Base-by-base conservation (phyloP, 75 land plant genomes). In the Ceratopteris richardii region DNA sequence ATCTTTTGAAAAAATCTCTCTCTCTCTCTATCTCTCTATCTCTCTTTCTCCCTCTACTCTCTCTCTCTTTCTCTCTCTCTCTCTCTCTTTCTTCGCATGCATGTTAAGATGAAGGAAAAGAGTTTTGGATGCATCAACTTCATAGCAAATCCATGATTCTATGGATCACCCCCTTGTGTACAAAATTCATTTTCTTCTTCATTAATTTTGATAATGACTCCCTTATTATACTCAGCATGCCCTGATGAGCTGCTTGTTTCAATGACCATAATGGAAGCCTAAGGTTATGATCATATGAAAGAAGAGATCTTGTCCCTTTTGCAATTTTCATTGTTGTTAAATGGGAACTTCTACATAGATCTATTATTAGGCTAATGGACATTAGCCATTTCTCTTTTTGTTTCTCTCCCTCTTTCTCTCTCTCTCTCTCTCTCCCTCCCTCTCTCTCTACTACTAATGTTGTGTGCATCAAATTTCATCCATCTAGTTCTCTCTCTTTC, bases 341-440 rank as follows among this genome's bases (percentile, higher is more conserved):
- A 43, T 88, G 94, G 0, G 94, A 81, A 73, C 87, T 80, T 46
- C 73, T 91, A 63, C 96, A 88, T 28, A 96, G 98, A 62, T 93
- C 98, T 0, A 90, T 70, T 57, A 93, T 93, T 12, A 93, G 72
- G 68, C 98, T 93, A 43, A 93, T 93, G 18, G 98, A 93, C n/a
- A n/a, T n/a, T n/a, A n/a, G n/a, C n/a, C n/a, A n/a, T n/a, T n/a
- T n/a, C n/a, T n/a, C n/a, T n/a, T n/a, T n/a, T n/a, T n/a, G n/a
- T n/a, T n/a, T n/a, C n/a, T n/a, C n/a, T n/a, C n/a, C n/a, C n/a
- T n/a, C n/a, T n/a, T n/a, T n/a, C n/a, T n/a, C n/a, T n/a, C n/a
- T n/a, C n/a, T n/a, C n/a, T n/a, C n/a, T n/a, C n/a, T n/a, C n/a
- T n/a, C n/a, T n/a, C n/a, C n/a, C n/a, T n/a, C n/a, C n/a, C n/a